Base-by-base conservation (phyloP, 495 filamentous ascomycete species). In the Aspergillus bertholletiae region DNA sequence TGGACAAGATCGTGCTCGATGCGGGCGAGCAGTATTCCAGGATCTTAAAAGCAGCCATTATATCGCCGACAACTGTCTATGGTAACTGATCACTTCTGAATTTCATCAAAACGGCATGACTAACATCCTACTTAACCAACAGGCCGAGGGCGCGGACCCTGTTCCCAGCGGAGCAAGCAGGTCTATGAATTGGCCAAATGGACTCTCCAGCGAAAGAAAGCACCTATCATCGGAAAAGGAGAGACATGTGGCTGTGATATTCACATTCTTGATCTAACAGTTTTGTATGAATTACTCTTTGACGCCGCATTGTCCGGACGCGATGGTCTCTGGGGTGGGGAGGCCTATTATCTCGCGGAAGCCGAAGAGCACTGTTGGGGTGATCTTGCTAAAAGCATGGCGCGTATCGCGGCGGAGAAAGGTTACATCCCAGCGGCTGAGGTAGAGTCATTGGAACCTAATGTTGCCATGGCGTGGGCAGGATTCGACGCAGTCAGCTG, bases 31-130 rank as follows among this genome's bases (percentile, higher is more conserved):
- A 12, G 23, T 21, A 76, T 49, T 58, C 68, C 12, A 64, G 70
- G 21, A 68, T 61, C 17, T 65, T 84, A 5, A 76, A 74, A 54
- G 80, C 80, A 0, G 81, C 84, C 5, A 82, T 90, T 57, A 74
- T 89, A 17, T 84, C 75, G 26, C 85, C 86, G 3, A 82, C 84
- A 1, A 79, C 77, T 8, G 88, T 89, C 60, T 89, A 88, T 63
- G 87, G 85, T 55, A 40, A 13, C 15, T 47, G 27, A 7, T 28
- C 8, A 5, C 22, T 51, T 12, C n/a, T n/a, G n/a, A n/a, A n/a
- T n/a, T 24, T 15, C n/a, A 40, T 12, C n/a, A 24, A 43, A 24
- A 13, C 21, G n/a, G 11, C 34, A 15, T 39, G 4, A 39, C 34
- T 39, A 13, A 39, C 34, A 39, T 4, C 3, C 34, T 22, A 12